Evolutionary conservation across 192 early-diverging fungal genomes (phyloP).

Genomic region (Linnemannia exigua): DNA sequence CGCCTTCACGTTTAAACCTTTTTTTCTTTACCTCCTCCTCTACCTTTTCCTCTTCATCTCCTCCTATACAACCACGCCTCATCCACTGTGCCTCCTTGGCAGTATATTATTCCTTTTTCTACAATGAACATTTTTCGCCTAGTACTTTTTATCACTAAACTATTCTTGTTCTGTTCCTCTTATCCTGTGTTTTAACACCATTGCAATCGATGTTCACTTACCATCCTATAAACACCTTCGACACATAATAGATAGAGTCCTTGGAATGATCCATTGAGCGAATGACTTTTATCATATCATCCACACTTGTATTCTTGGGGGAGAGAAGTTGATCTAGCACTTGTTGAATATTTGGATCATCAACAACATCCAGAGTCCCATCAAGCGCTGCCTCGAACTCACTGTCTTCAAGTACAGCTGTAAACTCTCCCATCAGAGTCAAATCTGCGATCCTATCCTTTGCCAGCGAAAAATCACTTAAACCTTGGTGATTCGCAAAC

Average conservation of each 20-base stretch:
- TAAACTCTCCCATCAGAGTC: no score
- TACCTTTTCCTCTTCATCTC: no score
- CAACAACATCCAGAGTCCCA: not conserved
- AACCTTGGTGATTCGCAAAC: not conserved
- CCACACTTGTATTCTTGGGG: constrained; percentile 11
- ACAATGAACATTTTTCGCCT: not conserved
- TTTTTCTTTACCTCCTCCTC: no score
- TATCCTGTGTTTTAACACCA: not conserved
- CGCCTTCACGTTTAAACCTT: no score
- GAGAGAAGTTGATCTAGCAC: constrained; percentile 10
- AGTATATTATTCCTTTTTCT: not conserved
- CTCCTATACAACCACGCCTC: constrained; percentile 15
- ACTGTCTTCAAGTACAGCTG: no score
- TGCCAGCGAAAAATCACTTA: not conserved
- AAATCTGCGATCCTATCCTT: no score
- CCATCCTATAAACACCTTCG: constrained; percentile 24
- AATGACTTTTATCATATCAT: constrained; percentile 13
- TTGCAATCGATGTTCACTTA: constrained; percentile 13
- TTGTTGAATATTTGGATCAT: not conserved
- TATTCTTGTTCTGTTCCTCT: not conserved
- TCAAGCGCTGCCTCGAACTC: constrained; percentile 15
- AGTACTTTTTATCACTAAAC: not conserved
- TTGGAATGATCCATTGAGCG: constrained; percentile 15
- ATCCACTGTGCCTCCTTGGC: no score
- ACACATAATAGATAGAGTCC: constrained; percentile 15